Evolutionary conservation across 1,139 yeast genomes (phyloP).

Genomic region (Torulaspora pretoriensis): DNA sequence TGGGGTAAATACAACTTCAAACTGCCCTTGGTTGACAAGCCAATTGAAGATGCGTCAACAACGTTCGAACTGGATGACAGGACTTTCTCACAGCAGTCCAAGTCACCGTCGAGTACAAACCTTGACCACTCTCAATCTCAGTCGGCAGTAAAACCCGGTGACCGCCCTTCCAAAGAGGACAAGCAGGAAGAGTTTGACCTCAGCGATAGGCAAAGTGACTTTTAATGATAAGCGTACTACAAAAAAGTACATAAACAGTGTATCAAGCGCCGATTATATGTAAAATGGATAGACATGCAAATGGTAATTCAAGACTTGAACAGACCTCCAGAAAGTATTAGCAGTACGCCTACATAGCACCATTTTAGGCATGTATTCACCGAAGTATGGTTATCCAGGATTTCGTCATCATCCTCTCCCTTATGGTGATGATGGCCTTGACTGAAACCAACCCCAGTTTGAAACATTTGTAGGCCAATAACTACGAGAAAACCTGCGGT

Average conservation of each 20-base stretch:
- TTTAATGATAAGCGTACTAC: neutral
- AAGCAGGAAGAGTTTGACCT: conserved; percentile 8
- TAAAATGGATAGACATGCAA: neutral
- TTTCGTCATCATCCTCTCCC: conserved; percentile 28
- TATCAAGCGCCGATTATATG: neutral
- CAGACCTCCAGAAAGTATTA: conserved; percentile 32
- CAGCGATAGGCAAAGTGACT: conserved; percentile 3
- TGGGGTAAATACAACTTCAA: conserved; percentile 63
- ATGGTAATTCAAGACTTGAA: conserved; percentile 14
- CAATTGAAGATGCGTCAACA: neutral
- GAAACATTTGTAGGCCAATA: conserved; percentile 79
- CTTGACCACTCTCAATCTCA: neutral
- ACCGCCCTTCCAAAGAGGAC: neutral
- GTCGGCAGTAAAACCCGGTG: neutral
- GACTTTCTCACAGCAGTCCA: neutral
- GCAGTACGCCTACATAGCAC: conserved; percentile 35
- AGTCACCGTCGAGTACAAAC: neutral
- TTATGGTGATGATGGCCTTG: conserved; percentile 37
- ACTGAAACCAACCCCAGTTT: conserved; percentile 39
- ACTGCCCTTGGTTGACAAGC: conserved; percentile 56
- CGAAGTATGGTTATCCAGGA: conserved; percentile 30
- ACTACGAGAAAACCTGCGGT: conserved; percentile 83
- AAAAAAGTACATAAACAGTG: neutral
- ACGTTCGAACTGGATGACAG: neutral
- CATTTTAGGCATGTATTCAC: conserved; percentile 36